A percentile compares a stretch with the other conserved stretches of the same genome.
Conservation (phyloP, 495 filamentous ascomycete species). For the Penicillium atrosanguineum region DNA sequence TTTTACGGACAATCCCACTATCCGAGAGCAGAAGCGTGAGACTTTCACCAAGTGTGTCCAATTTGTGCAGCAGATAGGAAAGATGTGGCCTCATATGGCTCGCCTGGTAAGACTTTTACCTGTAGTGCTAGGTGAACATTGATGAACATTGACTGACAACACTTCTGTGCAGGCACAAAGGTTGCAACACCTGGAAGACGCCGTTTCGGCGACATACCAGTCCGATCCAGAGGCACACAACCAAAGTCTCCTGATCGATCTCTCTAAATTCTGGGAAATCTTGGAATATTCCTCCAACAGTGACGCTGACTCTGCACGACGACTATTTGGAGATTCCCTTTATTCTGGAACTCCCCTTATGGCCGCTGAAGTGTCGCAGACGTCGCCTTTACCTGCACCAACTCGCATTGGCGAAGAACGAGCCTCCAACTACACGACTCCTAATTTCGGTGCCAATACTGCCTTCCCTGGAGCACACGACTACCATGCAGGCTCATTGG, state of each 20-base stretch:
- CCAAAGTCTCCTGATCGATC: conserved; percentile 46
- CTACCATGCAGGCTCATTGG: conserved; percentile 20
- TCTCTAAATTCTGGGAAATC: conserved; percentile 50
- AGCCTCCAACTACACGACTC: conserved; percentile 10
- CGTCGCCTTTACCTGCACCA: conserved; percentile 44
- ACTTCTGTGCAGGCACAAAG: conserved; percentile 33
- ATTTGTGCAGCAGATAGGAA: conserved; percentile 42
- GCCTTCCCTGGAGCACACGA: conserved; percentile 15
- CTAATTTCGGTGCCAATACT: conserved; percentile 15
- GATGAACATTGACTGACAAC: neutral
- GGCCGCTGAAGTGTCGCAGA: conserved; percentile 42
- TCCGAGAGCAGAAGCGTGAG: conserved; percentile 41
- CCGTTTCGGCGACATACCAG: conserved; percentile 46
- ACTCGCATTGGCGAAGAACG: conserved; percentile 32
- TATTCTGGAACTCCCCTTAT: conserved; percentile 23
- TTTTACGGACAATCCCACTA: conserved; percentile 37
- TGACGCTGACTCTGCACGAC: conserved; percentile 36
- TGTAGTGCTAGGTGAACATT: neutral
- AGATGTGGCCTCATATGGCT: conserved; percentile 48
- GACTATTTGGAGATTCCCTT: conserved; percentile 43
- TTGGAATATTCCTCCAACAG: conserved; percentile 49
- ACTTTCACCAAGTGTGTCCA: conserved; percentile 45
- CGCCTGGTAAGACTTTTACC: conserved; percentile 33
- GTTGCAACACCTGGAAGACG: conserved; percentile 41
- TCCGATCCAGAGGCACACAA: conserved; percentile 38